Conservation (phyloP, 139 green algal genomes). For the Marvania coccoides region DNA sequence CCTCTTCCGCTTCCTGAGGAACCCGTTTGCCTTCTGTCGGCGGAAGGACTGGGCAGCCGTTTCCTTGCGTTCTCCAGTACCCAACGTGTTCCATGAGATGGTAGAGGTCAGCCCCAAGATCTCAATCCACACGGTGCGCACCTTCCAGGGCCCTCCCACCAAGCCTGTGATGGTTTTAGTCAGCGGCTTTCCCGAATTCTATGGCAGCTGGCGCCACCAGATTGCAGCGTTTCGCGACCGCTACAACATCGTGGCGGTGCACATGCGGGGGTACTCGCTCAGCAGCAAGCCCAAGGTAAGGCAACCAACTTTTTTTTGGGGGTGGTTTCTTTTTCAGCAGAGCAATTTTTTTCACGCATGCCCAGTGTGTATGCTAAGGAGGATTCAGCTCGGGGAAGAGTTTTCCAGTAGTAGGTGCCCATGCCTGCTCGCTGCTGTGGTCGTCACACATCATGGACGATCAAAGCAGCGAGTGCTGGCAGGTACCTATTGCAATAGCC, state of each 20-base stretch:
- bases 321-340: too few relatives aligned
- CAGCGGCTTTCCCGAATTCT: conserved; percentile 63
- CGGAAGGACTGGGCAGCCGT: background rate
- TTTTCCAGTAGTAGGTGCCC: too few relatives aligned
- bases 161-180: conserved; percentile 55
- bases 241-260: conserved; percentile 50
- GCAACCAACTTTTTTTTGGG: too few relatives aligned
- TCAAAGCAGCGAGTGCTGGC: too few relatives aligned
- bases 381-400: too few relatives aligned
- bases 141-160: background rate
- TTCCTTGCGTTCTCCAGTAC: background rate
- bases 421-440: too few relatives aligned
- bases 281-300: conserved; percentile 37
- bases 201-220: conserved; percentile 30
- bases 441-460: too few relatives aligned
- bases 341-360: too few relatives aligned
- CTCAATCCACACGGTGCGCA: background rate
- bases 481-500: too few relatives aligned
- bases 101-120: background rate
- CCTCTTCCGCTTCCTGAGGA: background rate
- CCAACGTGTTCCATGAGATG: background rate
- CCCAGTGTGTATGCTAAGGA: too few relatives aligned
- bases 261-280: conserved; percentile 50
- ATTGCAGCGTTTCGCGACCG: conserved; percentile 20
- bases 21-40: background rate